Evolutionary conservation across 768 basidiomycete species (phyloP).

Genomic region (Mrakia gelida): DNA sequence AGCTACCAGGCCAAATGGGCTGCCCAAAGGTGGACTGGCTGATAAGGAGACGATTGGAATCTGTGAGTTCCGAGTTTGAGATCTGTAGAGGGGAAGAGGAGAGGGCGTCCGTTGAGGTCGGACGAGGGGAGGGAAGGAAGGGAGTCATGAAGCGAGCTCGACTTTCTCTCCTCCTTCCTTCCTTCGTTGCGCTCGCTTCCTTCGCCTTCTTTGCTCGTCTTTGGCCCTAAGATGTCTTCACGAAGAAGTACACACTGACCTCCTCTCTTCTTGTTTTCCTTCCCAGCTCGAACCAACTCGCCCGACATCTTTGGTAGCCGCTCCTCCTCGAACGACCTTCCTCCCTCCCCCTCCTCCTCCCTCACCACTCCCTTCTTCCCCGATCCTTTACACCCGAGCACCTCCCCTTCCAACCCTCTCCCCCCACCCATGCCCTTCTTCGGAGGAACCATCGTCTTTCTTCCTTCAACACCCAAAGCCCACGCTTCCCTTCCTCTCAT

Average conservation of each 20-base stretch:
- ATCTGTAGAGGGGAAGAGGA: no score
- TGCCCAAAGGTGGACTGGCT: not conserved
- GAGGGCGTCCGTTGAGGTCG: not conserved
- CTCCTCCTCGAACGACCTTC: not conserved
- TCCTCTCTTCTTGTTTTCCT: not conserved
- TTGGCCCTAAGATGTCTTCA: not conserved
- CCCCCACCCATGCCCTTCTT: constrained; percentile 31
- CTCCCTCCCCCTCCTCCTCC: not conserved
- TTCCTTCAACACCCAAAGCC: not conserved
- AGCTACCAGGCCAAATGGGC: not conserved
- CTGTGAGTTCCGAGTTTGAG: not conserved
- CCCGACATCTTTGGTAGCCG: constrained; percentile 3
- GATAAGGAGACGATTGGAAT: constrained; percentile 1
- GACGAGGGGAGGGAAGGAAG: not conserved
- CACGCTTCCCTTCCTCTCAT: constrained; percentile 4
- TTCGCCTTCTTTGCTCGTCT: not conserved
- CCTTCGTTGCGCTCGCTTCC: not conserved
- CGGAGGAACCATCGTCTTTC: constrained; percentile 31
- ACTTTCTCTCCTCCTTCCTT: not conserved
- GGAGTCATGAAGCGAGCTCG: not conserved
- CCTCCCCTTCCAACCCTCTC: not conserved
- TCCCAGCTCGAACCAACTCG: not conserved
- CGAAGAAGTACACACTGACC: not conserved
- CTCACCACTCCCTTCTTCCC: not conserved
- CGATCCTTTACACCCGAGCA: not conserved